Percentiles rank a stretch among this genome's conserved stretches.
These are phyloP conservation scores for Blastocladiella britannica DNA, from an alignment of 192 early-diverging fungal species.

Conservation along the genomic window DNA sequence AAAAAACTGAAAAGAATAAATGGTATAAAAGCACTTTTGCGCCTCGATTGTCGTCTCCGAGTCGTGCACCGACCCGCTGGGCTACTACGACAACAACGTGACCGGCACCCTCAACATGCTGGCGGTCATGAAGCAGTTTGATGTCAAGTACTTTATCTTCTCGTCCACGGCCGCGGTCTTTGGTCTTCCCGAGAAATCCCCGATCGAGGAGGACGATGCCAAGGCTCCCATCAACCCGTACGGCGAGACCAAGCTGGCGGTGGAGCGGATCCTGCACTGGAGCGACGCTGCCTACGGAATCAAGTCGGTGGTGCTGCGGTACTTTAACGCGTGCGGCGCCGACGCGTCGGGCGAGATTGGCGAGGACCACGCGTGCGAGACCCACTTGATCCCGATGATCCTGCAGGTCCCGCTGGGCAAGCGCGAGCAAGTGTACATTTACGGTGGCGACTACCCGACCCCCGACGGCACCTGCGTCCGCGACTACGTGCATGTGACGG, in stretches of 20 bases:
- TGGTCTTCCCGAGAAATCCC: slow-evolving; percentile 47
- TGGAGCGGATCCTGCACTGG: slow-evolving; percentile 65
- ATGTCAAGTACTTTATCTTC: slow-evolving; percentile 77
- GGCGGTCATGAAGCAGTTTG: slow-evolving; percentile 58
- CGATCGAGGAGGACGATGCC: slow-evolving; percentile 46
- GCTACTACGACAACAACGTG: slow-evolving; percentile 89
- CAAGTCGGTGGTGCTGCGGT: slow-evolving; percentile 51
- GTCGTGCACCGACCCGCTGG: slow-evolving; percentile 51
- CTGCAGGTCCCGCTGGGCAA: slow-evolving; percentile 71
- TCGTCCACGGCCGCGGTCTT: slow-evolving; percentile 87
- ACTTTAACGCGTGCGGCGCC: slow-evolving; percentile 90
- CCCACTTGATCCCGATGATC: slow-evolving; percentile 78
- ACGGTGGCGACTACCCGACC: slow-evolving; percentile 80
- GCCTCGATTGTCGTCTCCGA: slow-evolving; percentile 78
- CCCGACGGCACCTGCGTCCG: slow-evolving; percentile 76
- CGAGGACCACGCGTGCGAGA: slow-evolving; percentile 70
- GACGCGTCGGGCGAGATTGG: slow-evolving; percentile 77
- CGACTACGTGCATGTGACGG: slow-evolving; percentile 91
- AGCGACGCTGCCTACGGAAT: slow-evolving; percentile 34
- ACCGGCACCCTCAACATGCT: slow-evolving; percentile 67
- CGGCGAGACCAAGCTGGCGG: slow-evolving; percentile 86
- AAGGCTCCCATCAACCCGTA: slow-evolving; percentile 74
- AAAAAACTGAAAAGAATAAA: too few relatives aligned
- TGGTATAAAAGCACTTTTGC: slow-evolving; percentile 77
- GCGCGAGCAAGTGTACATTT: slow-evolving; percentile 62